Evolutionary conservation across 2,329 filamentous ascomycete species (phyloP).

Genomic region (Talaromyces sp.): DNA sequence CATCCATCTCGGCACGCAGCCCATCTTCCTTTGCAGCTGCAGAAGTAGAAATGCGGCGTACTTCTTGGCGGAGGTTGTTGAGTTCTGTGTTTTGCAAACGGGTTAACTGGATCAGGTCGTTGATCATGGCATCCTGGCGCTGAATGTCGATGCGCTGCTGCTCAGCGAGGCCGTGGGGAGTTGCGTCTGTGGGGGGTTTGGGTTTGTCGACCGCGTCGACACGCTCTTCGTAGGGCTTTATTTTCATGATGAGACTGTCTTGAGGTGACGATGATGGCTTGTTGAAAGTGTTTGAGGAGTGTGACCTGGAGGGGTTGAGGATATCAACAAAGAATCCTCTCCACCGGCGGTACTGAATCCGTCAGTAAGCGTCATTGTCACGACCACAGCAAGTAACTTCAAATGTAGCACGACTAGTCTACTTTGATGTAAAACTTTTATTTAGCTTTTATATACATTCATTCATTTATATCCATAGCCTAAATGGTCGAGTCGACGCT

Average conservation of each 20-base stretch:
- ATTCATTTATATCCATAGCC: not conserved
- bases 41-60: not conserved
- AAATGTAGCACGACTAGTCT: not conserved
- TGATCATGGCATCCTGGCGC: conserved; percentile 5
- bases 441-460: not conserved
- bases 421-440: not conserved
- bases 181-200: not conserved
- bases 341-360: not conserved
- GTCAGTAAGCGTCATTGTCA: not conserved
- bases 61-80: not conserved
- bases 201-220: not conserved
- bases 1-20: not conserved
- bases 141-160: not conserved
- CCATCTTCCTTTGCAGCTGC: not conserved
- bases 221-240: not conserved
- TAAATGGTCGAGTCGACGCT: not conserved
- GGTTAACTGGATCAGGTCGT: conserved; percentile 2
- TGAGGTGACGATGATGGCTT: not conserved
- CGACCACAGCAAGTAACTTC: not conserved
- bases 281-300: not conserved
- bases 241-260: not conserved
- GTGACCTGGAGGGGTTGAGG: not conserved
- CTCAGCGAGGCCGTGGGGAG: not conserved
- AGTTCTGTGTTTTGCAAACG: conserved; percentile 9
- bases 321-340: not conserved